Base-by-base conservation (phyloP, 2,329 filamentous ascomycete species). In the Bipolaris cookei region DNA sequence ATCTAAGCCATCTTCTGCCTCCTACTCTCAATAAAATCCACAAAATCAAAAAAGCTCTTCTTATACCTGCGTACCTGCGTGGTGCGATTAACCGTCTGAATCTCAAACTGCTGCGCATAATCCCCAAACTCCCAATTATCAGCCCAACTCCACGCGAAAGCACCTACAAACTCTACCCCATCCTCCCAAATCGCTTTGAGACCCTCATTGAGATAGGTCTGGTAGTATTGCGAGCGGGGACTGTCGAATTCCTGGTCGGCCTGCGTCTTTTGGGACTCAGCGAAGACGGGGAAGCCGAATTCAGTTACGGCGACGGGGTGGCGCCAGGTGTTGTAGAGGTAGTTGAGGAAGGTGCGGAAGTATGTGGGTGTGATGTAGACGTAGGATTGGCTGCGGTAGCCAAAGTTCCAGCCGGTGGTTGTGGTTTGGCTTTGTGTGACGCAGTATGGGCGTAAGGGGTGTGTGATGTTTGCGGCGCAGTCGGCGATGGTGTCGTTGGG, bases 291-390 rank as follows among this genome's bases (percentile, higher is more conserved):
- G 65, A 85, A 87, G 0, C 85, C 85, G 59, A 86, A 86, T 65
- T 88, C 85, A 6, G 80, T 79, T 4, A 86, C 72, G 20, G 77
- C 75, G 6, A 84, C 75, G 0, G 82, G 82, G 0, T 72, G 68
- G 30, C 73, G 79, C 77, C 82, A 88, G 0, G 82, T 86, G 69
- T 86, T 86, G 78, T 81, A 85, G 2, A 88, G 73, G 64, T 87
- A 88, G 61, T 77, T 81, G 4, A 86, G 76, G 59, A 84, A 82
- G 51, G 77, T 78, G 50, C 83, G 79, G n/a, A 88, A 78, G 62
- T 85, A 87, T 2, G 78, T 79, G 0, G 85, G 86, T 0, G 86
- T 83, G 32, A 83, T 82, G 71, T 87, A 86, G n/a, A 84, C 80
- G 64, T 86, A 85, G 2, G 78, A 78, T 32, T 84, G 75, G 2